Evolutionary conservation across 768 basidiomycete genomes (phyloP).

Genomic region (Solioccasus polychromus): DNA sequence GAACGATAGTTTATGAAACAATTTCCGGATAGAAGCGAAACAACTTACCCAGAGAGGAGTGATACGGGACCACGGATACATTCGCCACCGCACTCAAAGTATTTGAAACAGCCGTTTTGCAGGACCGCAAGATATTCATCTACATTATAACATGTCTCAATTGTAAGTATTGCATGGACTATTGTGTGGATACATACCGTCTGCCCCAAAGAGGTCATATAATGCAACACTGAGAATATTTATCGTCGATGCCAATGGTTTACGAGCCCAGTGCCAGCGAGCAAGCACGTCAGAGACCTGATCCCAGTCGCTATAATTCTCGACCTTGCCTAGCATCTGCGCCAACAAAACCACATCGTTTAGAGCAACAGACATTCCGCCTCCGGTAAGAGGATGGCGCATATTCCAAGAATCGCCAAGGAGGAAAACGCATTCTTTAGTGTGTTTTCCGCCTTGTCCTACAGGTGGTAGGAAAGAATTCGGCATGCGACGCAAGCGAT

Average conservation of each 20-base stretch:
- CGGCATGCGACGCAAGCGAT: conserved; percentile 88
- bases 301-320: conserved; percentile 46
- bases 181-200: conserved; percentile 55
- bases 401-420: conserved; percentile 98
- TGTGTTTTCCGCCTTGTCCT: conserved; percentile 50
- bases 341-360: conserved; percentile 78
- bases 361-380: conserved; percentile 96
- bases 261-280: conserved; percentile 84
- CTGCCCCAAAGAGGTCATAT: conserved; percentile 92
- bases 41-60: conserved; percentile 80
- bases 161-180: not conserved
- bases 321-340: conserved; percentile 51
- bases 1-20: not conserved
- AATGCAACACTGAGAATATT: conserved; percentile 92
- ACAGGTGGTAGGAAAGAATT: conserved; percentile 89
- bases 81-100: conserved; percentile 92
- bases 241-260: conserved; percentile 78
- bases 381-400: conserved; percentile 97
- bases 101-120: conserved; percentile 90
- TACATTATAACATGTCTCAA: conserved; percentile 27
- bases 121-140: conserved; percentile 62
- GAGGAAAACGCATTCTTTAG: conserved; percentile 72
- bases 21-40: not conserved
- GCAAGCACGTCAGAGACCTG: conserved; percentile 51
- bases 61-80: conserved; percentile 87